phyloP scores from a whole-genome alignment of 345 rosid genomes.

The Rhizophora apiculata region DNA sequence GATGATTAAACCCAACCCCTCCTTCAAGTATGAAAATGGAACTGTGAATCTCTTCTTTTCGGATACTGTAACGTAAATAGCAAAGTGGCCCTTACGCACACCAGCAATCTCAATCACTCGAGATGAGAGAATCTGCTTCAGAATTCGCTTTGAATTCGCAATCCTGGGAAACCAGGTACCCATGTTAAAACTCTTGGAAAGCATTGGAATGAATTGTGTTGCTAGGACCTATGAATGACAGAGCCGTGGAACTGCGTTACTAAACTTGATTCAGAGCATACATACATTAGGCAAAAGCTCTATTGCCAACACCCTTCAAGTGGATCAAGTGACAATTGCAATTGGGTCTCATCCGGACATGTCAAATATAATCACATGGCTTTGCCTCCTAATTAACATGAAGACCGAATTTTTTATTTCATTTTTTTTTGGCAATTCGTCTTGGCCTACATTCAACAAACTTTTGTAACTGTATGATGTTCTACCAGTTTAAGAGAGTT shows the following conservation, averaged over 20 bases:
- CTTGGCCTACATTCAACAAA: neutral
- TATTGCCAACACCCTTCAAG: neutral
- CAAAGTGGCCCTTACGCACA: slow-evolving; percentile 37
- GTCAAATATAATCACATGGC: slow-evolving; percentile 9
- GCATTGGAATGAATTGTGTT: neutral
- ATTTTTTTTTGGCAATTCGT: neutral
- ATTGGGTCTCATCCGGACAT: neutral
- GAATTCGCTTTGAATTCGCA: slow-evolving; percentile 10
- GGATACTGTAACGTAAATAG: slow-evolving; percentile 25
- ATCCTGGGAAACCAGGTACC: slow-evolving; percentile 14
- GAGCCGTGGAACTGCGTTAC: neutral
- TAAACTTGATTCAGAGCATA: neutral
- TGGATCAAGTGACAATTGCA: neutral
- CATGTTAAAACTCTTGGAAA: neutral
- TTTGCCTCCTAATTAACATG: neutral
- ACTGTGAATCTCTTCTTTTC: slow-evolving; percentile 5
- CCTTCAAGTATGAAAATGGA: slow-evolving; percentile 10
- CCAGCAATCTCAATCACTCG: neutral
- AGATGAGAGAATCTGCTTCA: neutral
- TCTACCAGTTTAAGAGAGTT: neutral
- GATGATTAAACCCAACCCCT: slow-evolving; percentile 16
- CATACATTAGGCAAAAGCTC: neutral
- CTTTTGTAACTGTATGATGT: neutral
- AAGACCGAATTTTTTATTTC: neutral
- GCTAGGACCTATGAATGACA: neutral